Evolutionary conservation across 495 filamentous ascomycete genomes (phyloP).

Genomic region (Xylaria cubensis): DNA sequence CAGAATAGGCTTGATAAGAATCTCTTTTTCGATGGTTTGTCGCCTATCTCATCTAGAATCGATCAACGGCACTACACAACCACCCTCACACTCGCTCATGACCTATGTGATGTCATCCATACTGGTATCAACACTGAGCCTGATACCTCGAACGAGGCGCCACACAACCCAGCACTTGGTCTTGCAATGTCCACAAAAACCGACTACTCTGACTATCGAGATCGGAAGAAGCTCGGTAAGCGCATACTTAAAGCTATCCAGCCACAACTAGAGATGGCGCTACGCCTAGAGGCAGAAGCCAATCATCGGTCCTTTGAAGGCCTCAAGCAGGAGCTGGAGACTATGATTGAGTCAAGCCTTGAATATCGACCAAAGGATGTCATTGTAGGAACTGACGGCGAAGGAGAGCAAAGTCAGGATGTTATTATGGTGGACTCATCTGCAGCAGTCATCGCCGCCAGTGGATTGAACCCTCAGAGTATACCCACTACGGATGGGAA

Average conservation of each 20-base stretch:
- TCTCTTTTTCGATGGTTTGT: constrained; percentile 70
- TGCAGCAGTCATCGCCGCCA: constrained; percentile 51
- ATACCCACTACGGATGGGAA: constrained; percentile 31
- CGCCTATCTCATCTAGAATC: constrained; percentile 67
- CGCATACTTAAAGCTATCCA: constrained; percentile 83
- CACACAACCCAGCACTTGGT: constrained; percentile 36
- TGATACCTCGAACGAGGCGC: constrained; percentile 31
- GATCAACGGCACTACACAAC: constrained; percentile 77
- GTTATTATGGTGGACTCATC: constrained; percentile 57
- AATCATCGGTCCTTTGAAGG: constrained; percentile 70
- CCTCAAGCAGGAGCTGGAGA: constrained; percentile 74
- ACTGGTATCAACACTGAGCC: constrained; percentile 63
- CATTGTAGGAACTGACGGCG: constrained; percentile 35
- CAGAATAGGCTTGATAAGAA: constrained; percentile 73
- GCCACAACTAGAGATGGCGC: constrained; percentile 74
- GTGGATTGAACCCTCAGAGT: constrained; percentile 43
- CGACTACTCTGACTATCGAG: constrained; percentile 45
- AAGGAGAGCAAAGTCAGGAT: constrained; percentile 45
- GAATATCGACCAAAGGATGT: constrained; percentile 46
- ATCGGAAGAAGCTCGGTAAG: constrained; percentile 73
- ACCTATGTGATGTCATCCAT: constrained; percentile 74
- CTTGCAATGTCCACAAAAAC: constrained; percentile 39
- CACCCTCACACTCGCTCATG: constrained; percentile 73
- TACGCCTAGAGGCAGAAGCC: constrained; percentile 80
- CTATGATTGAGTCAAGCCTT: constrained; percentile 67